Base-by-base conservation (phyloP, 2,329 filamentous ascomycete species). In the Lachnum nothofagi region DNA sequence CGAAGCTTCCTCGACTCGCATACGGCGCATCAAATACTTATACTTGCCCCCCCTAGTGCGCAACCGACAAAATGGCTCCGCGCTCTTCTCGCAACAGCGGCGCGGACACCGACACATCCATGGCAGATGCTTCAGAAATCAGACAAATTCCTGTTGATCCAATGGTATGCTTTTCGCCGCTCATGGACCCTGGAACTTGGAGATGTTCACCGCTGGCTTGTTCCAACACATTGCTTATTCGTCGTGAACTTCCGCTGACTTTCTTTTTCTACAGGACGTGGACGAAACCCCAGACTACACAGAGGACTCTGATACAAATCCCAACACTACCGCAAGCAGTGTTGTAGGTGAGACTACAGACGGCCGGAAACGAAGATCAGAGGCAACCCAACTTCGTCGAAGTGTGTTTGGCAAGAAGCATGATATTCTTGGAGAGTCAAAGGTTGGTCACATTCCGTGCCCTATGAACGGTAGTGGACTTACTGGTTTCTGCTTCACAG, bases 381-480 rank as follows among this genome's bases (percentile, higher is more conserved):
- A 96, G 65, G 91, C 85, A 50, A 89, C 90, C 57, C 86, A 94
- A 68, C 77, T 97, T 64, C 86, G 93, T 48, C 88, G 94, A 67
- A 95, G 85, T 67, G 88, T 96, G 54, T 86, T 96, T 62, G 91
- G 90, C 64, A 95, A 88, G 76, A 96, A 98, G 68, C 93, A 96
- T 65, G 89, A 95, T 63, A 81, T 85, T 45, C 71, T 98, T 6
- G 90, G 91, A 64, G 89, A 95, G 65, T 95, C 88, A 42, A 97
- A 95, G 82, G 89, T 91, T 76, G 46, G 71, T 41, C 23, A 16
- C 23, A 33, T n/a, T 7, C 6, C 16, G 5, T 33, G 29, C 8
- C 10, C 17, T 24, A 27, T 10, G 20, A 12, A 44, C n/a, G 6
- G 39, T 29, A 45, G 16, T 8, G 16, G 25, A 17, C 48, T 46